A percentile compares a stretch with the other conserved stretches of the same genome.
phyloP scores from a whole-genome alignment of 306 rosid species.

The Prunus armeniaca region DNA sequence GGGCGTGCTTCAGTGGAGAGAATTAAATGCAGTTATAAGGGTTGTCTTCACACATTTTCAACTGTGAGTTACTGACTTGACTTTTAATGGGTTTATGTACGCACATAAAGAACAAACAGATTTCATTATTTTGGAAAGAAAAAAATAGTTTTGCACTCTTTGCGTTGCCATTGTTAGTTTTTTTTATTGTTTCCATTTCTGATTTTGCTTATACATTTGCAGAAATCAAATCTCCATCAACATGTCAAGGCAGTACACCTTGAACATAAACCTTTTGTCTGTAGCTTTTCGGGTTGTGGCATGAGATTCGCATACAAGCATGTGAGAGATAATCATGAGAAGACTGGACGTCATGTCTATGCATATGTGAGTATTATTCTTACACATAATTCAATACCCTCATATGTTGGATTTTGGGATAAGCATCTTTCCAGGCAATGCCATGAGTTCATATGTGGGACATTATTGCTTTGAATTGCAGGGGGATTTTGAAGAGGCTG shows the following conservation, averaged over 20 bases:
- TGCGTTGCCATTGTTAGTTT: background rate
- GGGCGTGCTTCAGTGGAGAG: conserved; percentile 25
- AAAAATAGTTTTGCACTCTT: background rate
- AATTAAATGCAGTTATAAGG: conserved; percentile 50
- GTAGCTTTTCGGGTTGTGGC: conserved; percentile 75
- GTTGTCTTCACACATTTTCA: conserved; percentile 56
- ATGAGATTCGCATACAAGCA: conserved; percentile 89
- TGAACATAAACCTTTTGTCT: conserved; percentile 49
- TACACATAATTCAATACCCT: background rate
- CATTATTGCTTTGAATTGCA: conserved; percentile 18
- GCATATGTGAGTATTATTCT: conserved; percentile 44
- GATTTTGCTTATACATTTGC: conserved; percentile 8
- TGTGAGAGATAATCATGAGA: conserved; percentile 82
- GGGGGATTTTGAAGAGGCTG: conserved; percentile 84
- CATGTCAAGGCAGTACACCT: conserved; percentile 79
- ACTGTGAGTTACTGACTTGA: conserved; percentile 42
- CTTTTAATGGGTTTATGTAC: background rate
- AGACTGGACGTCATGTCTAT: conserved; percentile 53
- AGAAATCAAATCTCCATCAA: conserved; percentile 73
- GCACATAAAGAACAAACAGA: background rate
- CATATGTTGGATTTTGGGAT: background rate
- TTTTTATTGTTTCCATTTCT: background rate
- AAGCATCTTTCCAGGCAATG: background rate
- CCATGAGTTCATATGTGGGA: background rate
- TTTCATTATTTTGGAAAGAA: background rate